Evolutionary conservation across 2,329 filamentous ascomycete genomes (phyloP), one percentile per base, ranked within the genome.

Genomic region (Ophiostoma angusticollis): DNA sequence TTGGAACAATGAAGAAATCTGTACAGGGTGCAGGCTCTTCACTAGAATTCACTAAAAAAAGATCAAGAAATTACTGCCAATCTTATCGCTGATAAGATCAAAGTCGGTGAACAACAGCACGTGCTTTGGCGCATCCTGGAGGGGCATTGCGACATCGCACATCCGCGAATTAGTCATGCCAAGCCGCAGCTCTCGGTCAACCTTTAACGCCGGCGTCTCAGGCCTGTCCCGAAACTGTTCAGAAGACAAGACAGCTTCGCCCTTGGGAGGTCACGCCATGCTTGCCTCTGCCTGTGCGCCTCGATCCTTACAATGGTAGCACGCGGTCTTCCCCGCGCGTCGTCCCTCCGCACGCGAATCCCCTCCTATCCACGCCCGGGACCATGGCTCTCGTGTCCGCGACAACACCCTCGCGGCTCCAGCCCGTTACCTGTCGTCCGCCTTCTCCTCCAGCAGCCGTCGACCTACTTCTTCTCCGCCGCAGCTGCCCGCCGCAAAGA

Each of bases 281-380:
- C n/a, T n/a, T n/a, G n/a, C n/a, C n/a, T n/a, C n/a, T n/a, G n/a
- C n/a, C n/a, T n/a, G n/a, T n/a, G n/a, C n/a, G n/a, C n/a, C n/a
- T n/a, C n/a, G n/a, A n/a, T n/a, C n/a, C n/a, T n/a, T n/a, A 39
- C 30, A 17, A 48, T 49, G 46, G 42, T 43, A 8, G 37, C 38
- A 14, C 40, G 44, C 33, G 41, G 36, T 31, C 29, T 49, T 16
- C 30, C 41, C 8, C 36, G 47, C 19, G 46, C 44, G 39, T 25
- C 46, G 19, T 4, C 29, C 35, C 46, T 49, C 31, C 42, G 42
- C 25, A 34, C 39, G 16, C 37, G 44, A 13, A 27, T 35, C 7
- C 29, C 34, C 8, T 23, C 36, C 8, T 39, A 22, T n/a, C 36
- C 22, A 14, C 6, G 9, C 14, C 33, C 31, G 2, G 38, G 24